These are phyloP conservation scores for Gossypium gossypioides DNA, from an alignment of 441 rosid genomes.

Conservation along the genomic window DNA sequence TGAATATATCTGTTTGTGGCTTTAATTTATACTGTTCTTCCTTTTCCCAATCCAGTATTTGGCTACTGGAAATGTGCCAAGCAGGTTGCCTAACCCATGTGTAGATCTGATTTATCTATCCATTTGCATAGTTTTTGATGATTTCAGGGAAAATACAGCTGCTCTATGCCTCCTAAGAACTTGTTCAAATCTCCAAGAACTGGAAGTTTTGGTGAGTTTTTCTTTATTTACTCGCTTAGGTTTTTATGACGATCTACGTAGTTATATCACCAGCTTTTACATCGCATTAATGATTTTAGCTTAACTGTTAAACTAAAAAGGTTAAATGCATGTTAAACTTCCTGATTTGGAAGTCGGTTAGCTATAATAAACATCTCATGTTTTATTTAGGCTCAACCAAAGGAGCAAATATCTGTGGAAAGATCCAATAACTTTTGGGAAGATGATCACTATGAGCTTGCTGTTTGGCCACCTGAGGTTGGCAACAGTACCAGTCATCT, in stretches of 20 bases:
- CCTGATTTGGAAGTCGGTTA: not conserved
- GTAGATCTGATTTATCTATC: slow-evolving; percentile 59
- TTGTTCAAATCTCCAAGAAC: slow-evolving; percentile 52
- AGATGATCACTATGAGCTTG: slow-evolving; percentile 32
- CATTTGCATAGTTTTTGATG: slow-evolving; percentile 53
- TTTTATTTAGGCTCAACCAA: slow-evolving; percentile 44
- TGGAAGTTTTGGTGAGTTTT: slow-evolving; percentile 46
- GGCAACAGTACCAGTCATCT: slow-evolving; percentile 36
- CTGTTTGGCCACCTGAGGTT: slow-evolving; percentile 38
- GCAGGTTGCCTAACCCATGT: slow-evolving; percentile 40
- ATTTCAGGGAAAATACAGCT: slow-evolving; percentile 45
- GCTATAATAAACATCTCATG: slow-evolving; percentile 3
- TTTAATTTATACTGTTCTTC: slow-evolving; percentile 10
- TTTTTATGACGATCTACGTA: not conserved
- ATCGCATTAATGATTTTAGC: not conserved
- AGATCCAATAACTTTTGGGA: slow-evolving; percentile 30
- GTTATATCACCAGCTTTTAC: not conserved
- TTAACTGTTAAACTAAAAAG: not conserved
- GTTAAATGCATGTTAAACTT: not conserved
- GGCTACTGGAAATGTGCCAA: slow-evolving; percentile 45
- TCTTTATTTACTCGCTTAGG: not conserved
- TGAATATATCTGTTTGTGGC: not conserved
- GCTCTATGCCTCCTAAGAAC: slow-evolving; percentile 51
- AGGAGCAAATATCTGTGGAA: slow-evolving; percentile 26
- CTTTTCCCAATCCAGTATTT: slow-evolving; percentile 38